Evolutionary conservation across 2,329 filamentous ascomycete species (phyloP), one percentile per base, ranked within the genome.

Genomic region (Tolypocladium nubicola): DNA sequence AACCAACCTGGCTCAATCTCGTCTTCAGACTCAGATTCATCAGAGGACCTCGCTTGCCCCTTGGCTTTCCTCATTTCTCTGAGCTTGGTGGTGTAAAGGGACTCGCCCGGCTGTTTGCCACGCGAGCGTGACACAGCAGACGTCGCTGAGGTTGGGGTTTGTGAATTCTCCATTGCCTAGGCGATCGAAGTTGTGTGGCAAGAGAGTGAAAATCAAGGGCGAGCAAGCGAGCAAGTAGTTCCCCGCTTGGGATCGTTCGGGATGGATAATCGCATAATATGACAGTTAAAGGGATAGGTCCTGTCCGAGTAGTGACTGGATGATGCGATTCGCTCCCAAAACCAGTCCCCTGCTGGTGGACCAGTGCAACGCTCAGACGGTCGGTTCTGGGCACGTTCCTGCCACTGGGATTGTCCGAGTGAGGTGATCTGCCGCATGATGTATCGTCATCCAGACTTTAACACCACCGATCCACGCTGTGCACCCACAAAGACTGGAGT

Each of bases 1-100:
- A 52, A 63, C 54, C 11, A 21, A 63, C 62, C 66, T 61, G 60
- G 62, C 58, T 63, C 63, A 52, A 61, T 16, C 23, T 61, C 64
- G n/a, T 62, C 59, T 21, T 65, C 63, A 50, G 64, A 57, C 54
- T 63, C 61, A 9, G 58, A 62, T 41, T 63, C 62, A 55, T 65
- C 65, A 53, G 63, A 66, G 1, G 61, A 64, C 54, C 49, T 60
- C 30, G 58, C 60, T 55, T 61, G 45, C 6, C 61, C 63, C 41
- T 60, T 61, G 10, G 57, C 59, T 53, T 58, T 60, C 53, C 60
- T 61, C 52, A 9, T 59, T 56, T 62, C 56, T 57, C 60, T 58
- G 13, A 62, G 60, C 37, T 37, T 62, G 13, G 52, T 16, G 11
- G 4, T 59, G 45, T 56, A 63, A 53, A 58, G 52, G n/a, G 58